Evolutionary conservation across 345 rosid species (phyloP), one percentile per base, ranked within the genome.

Genomic region (Fremontodendron californicum): DNA sequence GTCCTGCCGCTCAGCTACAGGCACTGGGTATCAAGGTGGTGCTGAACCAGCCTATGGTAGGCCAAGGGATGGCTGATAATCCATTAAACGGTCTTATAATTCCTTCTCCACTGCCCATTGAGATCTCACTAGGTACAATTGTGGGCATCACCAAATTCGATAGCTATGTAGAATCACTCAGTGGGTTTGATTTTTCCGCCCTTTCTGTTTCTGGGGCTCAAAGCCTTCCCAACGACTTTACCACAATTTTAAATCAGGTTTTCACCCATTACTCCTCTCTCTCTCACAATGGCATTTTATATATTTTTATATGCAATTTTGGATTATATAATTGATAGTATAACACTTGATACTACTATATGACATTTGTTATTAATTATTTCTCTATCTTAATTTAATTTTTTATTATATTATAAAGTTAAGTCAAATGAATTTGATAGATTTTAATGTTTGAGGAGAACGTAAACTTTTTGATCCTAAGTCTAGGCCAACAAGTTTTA

Each of bases 31-130:
- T 94, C 12, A 55, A 77, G 5, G 90, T 89, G 11, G 71, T 92
- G 68, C 31, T 85, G 62, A 87, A 94, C 43, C 92, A 89, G 37
- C 91, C 94, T 0, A 77, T 86, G 86, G 92, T 94, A 25, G 98
- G 98, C 2, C 89, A 88, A 79, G 97, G 91, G 10, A 88, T 92
- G 98, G 84, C 91, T 0, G 96, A 94, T 65, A 94, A 90, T 75
- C 94, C 97, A 0, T 86, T 88, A 94, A 92, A 92, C 72, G 89
- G 84, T 23, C 75, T 94, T 23, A 66, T 80, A 33, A 60, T 90
- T 52, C 98, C 97, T 9, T 88, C 97, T 31, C 86, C 89, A 51
- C n/a, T 33, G 0, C 92, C 93, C 0, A 92, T 94, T 2, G 96
- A 94, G 75, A 73, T 80, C 75, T 90, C 97, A 12, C 86, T 90